Evolutionary conservation across 805 yeast genomes (phyloP).

Genomic region (Candida tammaniensis): DNA sequence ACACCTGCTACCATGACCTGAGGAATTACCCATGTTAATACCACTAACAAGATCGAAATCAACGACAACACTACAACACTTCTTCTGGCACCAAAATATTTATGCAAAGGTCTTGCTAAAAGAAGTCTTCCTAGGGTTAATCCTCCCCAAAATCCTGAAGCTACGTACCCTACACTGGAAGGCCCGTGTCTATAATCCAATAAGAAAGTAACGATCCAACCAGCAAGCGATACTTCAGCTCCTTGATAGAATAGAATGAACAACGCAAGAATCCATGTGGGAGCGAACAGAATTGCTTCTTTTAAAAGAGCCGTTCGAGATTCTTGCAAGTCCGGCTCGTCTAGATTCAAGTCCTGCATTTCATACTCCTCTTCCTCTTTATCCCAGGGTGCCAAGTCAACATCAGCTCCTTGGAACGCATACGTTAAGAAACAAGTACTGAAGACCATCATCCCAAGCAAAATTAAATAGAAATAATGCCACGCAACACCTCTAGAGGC

Average conservation of each 20-base stretch:
- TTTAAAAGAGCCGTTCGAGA: neutral
- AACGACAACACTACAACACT: constrained; percentile 35
- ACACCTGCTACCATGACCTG: constrained; percentile 44
- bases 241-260: constrained; percentile 66
- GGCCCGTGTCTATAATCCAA: constrained; percentile 52
- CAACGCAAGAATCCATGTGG: constrained; percentile 48
- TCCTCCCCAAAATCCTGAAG: constrained; percentile 74
- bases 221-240: constrained; percentile 65
- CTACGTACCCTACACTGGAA: constrained; percentile 55
- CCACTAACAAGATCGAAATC: constrained; percentile 34
- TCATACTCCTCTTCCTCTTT: constrained; percentile 14
- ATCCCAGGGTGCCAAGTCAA: constrained; percentile 41
- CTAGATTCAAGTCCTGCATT: too few relatives aligned
- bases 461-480: constrained; percentile 53
- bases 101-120: constrained; percentile 42
- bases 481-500: constrained; percentile 48
- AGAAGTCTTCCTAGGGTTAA: constrained; percentile 60
- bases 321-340: too few relatives aligned
- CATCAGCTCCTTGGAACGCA: constrained; percentile 50
- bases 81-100: constrained; percentile 42
- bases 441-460: constrained; percentile 36
- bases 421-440: constrained; percentile 32
- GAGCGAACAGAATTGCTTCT: constrained; percentile 1
- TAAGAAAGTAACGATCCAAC: constrained; percentile 70
- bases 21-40: constrained; percentile 50